Conservation (phyloP, 164 flowering plant genomes). For the Chimonanthus praecox region DNA sequence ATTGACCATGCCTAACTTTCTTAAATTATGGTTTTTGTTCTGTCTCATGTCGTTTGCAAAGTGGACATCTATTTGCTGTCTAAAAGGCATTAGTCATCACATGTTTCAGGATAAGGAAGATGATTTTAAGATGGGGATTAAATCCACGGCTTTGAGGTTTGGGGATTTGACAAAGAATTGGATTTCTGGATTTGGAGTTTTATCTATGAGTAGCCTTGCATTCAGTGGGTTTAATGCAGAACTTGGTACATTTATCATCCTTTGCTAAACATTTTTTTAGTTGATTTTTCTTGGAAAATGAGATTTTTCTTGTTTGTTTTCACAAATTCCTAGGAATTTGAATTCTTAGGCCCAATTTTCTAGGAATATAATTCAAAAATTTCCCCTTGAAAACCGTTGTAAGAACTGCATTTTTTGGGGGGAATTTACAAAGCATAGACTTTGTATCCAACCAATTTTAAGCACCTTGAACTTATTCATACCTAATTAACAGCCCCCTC, state of each 20-base stretch:
- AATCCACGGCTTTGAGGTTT: constrained; percentile 94
- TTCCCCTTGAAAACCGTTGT: no score
- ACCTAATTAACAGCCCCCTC: no score
- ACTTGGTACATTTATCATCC: constrained; percentile 41
- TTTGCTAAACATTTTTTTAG: background rate
- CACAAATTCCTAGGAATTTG: no score
- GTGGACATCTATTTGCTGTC: background rate
- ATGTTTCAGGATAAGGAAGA: constrained; percentile 86
- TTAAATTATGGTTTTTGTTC: background rate
- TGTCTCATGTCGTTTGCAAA: background rate
- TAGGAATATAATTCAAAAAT: no score
- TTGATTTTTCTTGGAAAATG: background rate
- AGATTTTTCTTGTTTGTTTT: no score
- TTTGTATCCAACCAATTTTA: no score
- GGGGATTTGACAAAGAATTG: constrained; percentile 77
- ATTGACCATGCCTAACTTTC: background rate
- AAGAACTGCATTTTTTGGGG: no score
- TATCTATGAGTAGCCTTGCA: constrained; percentile 66
- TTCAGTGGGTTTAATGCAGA: constrained; percentile 79
- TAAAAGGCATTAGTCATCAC: background rate
- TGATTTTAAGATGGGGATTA: constrained; percentile 93
- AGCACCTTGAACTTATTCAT: no score
- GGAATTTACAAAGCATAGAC: no score
- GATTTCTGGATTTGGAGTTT: constrained; percentile 69
- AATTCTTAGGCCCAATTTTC: no score